A percentile compares a stretch with the other conserved stretches of the same genome.
Conservation (phyloP, 768 basidiomycete genomes). For the Suillus sp. region DNA sequence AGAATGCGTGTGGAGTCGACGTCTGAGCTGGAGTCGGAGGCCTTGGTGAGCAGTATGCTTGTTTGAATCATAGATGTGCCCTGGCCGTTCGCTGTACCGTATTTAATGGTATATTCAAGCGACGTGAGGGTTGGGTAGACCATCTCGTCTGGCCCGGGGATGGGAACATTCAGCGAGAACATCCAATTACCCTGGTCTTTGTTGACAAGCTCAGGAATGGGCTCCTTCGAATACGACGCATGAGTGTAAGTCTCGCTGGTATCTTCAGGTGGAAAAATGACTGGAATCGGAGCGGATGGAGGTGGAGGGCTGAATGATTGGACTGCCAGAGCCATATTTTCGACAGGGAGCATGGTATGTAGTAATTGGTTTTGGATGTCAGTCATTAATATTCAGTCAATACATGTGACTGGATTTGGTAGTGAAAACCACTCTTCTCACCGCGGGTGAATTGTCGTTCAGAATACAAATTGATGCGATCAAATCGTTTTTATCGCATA, state of each 20-base stretch:
- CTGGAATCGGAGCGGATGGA: not conserved
- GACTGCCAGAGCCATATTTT: not conserved
- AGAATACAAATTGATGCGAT: not conserved
- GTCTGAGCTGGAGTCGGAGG: not conserved
- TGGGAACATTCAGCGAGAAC: constrained; percentile 1
- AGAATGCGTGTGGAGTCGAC: not conserved
- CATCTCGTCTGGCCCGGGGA: constrained; percentile 4
- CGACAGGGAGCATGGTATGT: not conserved
- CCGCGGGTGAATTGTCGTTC: not conserved
- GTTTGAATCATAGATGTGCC: constrained; percentile 1
- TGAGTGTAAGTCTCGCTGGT: not conserved
- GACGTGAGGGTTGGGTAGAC: not conserved
- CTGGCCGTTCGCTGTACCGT: not conserved
- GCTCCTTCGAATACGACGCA: not conserved
- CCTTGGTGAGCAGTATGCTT: not conserved
- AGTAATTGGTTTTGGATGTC: not conserved
- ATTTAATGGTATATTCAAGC: not conserved
- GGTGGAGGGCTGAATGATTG: not conserved
- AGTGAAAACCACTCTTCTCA: not conserved
- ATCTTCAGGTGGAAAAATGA: not conserved
- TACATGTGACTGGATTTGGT: not conserved
- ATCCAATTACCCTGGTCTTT: not conserved
- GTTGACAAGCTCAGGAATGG: not conserved
- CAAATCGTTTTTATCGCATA: too few relatives aligned
- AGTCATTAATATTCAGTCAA: not conserved